Evolutionary conservation across 176 grass and related monocot species (phyloP), one percentile per base, ranked within the genome.

Genomic region (Puya raimondii): DNA sequence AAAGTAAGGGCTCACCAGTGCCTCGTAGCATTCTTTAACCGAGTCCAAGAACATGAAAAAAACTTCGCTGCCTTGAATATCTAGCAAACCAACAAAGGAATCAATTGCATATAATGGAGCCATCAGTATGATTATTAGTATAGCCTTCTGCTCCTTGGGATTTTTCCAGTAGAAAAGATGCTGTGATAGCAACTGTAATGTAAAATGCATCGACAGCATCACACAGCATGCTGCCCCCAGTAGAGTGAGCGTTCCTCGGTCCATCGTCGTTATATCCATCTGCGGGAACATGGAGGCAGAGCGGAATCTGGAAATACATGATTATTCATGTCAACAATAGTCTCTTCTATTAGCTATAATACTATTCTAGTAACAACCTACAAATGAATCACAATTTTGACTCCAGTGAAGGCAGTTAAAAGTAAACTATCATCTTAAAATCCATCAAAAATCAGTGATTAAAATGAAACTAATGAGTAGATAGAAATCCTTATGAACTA

Each of bases 151-250:
- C 76, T 99, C 94, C 82, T 99, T 93, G 49, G 94, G 80, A 64
- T 93, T 99, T 75, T 99, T 93, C 94, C 94, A 99, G 52, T 99
- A 99, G 80, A 99, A 99, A 67, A 99, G 82, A 86, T 99, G 94
- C 23, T 99, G 94, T 29, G 90, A 87, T 53, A 93, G 68, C 76
- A 99, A 81, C 29, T 99, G 94, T 53, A 99, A 74, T 16, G 94
- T 99, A 67, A 99, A 99, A 85, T 99, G 94, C 80, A 99, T 70
- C 3, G 94, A 82, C 9, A 99, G 64, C 86, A 99, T 93, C 50
- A 93, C 94, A 80, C 94, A 91, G 53, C 79, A 83, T 54, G 94
- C 94, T 70, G 94, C 84, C 80, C 78, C 87, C 26, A 99, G 74
- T 49, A 99, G 87, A 29, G 90, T 99, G 71, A 99, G 82, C 50